These are phyloP conservation scores for Xylaria cubensis DNA, from an alignment of 495 filamentous ascomycete genomes.

Conservation along the genomic window DNA sequence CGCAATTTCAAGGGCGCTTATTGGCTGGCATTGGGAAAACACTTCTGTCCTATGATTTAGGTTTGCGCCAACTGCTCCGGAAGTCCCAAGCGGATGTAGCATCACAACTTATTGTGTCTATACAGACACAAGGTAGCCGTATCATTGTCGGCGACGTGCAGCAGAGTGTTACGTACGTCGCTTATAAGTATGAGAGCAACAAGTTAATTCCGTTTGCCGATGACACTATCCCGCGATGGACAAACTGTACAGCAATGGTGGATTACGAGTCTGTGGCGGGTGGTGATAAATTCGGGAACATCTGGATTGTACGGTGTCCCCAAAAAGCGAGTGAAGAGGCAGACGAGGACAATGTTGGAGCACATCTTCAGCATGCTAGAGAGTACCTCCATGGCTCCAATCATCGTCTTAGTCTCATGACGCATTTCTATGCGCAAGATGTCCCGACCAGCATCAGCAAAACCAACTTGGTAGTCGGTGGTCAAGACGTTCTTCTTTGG, in stretches of 20 bases:
- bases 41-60: constrained; percentile 87
- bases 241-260: constrained; percentile 86
- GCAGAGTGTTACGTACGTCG: constrained; percentile 87
- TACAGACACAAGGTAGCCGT: constrained; percentile 90
- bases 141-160: constrained; percentile 92
- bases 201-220: constrained; percentile 90
- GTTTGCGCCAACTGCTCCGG: constrained; percentile 86
- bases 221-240: constrained; percentile 88
- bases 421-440: constrained; percentile 89
- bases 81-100: constrained; percentile 85
- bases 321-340: constrained; percentile 84
- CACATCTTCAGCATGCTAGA: constrained; percentile 85
- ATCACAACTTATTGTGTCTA: constrained; percentile 80
- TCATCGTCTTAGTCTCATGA: constrained; percentile 81
- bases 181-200: constrained; percentile 93
- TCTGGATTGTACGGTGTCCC: constrained; percentile 91
- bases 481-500: constrained; percentile 91
- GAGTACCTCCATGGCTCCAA: constrained; percentile 88
- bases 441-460: constrained; percentile 91
- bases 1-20: constrained; percentile 90
- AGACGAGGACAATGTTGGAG: constrained; percentile 90
- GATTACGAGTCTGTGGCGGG: constrained; percentile 97
- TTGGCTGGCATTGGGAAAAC: constrained; percentile 82
- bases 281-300: constrained; percentile 96
- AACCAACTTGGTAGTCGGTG: constrained; percentile 87